These are phyloP conservation scores for Houttuynia cordata DNA, from an alignment of 164 flowering plant species.

Conservation along the genomic window DNA sequence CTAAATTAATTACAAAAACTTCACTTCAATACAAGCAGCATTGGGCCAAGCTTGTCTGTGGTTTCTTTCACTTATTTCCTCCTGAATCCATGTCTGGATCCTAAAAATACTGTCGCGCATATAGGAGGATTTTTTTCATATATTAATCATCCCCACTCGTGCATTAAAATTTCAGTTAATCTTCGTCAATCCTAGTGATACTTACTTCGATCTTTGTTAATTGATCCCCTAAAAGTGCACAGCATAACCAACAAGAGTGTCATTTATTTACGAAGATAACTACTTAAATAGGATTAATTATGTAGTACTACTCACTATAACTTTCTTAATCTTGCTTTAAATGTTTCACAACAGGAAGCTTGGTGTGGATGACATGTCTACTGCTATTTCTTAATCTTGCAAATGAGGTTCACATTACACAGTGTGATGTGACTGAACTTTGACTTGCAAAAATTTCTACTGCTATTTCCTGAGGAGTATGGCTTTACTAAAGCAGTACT, in stretches of 20 bases:
- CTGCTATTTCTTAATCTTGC: slow-evolving; percentile 2
- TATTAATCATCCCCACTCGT: neutral
- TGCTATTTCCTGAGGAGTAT: slow-evolving; percentile 1
- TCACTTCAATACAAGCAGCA: neutral
- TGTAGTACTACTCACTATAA: neutral
- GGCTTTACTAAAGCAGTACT: neutral
- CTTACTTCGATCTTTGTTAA: neutral
- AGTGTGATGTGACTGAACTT: slow-evolving; percentile 3
- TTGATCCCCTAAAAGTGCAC: neutral
- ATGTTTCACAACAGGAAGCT: slow-evolving; percentile 3
- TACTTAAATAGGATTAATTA: neutral
- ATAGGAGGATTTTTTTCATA: neutral
- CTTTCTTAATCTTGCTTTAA: slow-evolving; percentile 1
- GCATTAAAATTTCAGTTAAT: neutral
- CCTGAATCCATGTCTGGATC: neutral
- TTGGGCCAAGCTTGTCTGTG: neutral
- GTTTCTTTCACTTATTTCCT: neutral
- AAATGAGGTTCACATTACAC: too few species aligned
- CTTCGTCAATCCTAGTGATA: neutral
- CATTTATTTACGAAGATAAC: neutral
- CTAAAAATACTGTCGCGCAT: neutral
- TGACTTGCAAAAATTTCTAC: slow-evolving; percentile 7
- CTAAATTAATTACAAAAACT: neutral
- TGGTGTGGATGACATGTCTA: slow-evolving; percentile 3
- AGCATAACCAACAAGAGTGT: neutral